phyloP scores from a whole-genome alignment of 2,329 filamentous ascomycete species.

The Dothideomycetidae sp. region DNA sequence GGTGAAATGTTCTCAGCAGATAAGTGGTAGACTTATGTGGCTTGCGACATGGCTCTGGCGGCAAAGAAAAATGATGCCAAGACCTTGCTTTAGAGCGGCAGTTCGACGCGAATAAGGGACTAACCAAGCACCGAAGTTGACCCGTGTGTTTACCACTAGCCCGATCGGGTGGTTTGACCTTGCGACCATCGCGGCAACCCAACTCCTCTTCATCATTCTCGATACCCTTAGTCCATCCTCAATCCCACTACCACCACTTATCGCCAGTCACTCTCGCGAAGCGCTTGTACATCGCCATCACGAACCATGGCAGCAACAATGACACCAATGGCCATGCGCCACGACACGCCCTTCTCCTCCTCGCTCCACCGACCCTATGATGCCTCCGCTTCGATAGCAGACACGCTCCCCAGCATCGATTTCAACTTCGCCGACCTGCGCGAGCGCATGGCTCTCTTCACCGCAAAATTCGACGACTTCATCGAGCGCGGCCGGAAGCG shows the following conservation, averaged over 20 bases:
- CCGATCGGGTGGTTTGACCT: constrained; percentile 1
- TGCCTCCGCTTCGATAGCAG: constrained; percentile 51
- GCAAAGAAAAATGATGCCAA: constrained; percentile 8
- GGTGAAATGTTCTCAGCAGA: too few relatives aligned
- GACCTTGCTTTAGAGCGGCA: constrained; percentile 9
- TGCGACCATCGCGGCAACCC: background rate
- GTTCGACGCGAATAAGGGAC: too few relatives aligned
- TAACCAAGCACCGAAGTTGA: background rate
- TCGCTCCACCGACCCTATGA: constrained; percentile 38
- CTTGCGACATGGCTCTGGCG: too few relatives aligned
- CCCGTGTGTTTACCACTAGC: constrained; percentile 7
- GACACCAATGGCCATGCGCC: constrained; percentile 33
- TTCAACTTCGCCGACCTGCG: constrained; percentile 94
- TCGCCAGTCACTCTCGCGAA: too few relatives aligned
- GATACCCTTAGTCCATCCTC: background rate
- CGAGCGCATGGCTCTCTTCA: constrained; percentile 90
- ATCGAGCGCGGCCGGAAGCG: constrained; percentile 84
- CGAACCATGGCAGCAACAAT: constrained; percentile 21
- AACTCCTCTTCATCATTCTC: background rate
- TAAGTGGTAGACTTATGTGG: too few relatives aligned
- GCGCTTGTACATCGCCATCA: too few relatives aligned
- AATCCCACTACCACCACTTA: background rate
- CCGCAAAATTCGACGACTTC: constrained; percentile 76
- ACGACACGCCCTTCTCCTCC: constrained; percentile 51
- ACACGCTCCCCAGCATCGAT: constrained; percentile 74